Conservation (phyloP, 2,329 filamentous ascomycete genomes). For the Orbilia javanica region DNA sequence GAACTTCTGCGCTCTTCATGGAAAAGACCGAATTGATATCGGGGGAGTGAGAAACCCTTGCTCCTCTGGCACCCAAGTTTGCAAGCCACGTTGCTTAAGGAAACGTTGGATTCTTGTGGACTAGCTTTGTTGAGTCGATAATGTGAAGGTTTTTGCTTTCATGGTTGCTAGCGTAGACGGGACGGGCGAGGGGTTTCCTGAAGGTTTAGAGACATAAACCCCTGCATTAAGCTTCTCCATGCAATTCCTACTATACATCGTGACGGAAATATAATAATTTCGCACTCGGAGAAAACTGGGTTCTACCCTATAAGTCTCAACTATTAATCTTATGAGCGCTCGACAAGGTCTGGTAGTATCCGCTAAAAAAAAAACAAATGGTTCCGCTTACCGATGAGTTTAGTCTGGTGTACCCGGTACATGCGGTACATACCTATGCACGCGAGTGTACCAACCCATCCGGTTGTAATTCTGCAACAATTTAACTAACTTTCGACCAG, state of each 20-base stretch:
- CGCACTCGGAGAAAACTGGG: not conserved
- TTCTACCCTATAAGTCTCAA: not conserved
- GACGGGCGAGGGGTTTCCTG: too few relatives aligned
- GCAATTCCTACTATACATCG: not conserved
- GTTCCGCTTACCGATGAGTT: not conserved
- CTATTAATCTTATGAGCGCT: not conserved
- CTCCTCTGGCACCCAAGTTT: not conserved
- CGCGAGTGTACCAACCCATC: not conserved
- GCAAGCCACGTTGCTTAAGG: slow-evolving; percentile 12
- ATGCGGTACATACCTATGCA: too few relatives aligned
- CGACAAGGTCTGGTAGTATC: not conserved
- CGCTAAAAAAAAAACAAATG: not conserved
- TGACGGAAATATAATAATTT: not conserved
- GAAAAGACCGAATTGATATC: not conserved
- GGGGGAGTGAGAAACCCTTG: not conserved
- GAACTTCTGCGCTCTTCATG: slow-evolving; percentile 1
- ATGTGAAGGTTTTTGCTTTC: slow-evolving; percentile 1
- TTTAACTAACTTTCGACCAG: not conserved
- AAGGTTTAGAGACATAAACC: not conserved
- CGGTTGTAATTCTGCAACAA: not conserved
- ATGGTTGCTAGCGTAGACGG: not conserved
- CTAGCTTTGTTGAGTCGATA: slow-evolving; percentile 5
- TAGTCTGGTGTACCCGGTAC: not conserved
- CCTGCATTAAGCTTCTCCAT: not conserved
- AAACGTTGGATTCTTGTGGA: not conserved